Evolutionary conservation across 2,329 filamentous ascomycete genomes (phyloP).

Genomic region (Ceratocystis alfenasii): DNA sequence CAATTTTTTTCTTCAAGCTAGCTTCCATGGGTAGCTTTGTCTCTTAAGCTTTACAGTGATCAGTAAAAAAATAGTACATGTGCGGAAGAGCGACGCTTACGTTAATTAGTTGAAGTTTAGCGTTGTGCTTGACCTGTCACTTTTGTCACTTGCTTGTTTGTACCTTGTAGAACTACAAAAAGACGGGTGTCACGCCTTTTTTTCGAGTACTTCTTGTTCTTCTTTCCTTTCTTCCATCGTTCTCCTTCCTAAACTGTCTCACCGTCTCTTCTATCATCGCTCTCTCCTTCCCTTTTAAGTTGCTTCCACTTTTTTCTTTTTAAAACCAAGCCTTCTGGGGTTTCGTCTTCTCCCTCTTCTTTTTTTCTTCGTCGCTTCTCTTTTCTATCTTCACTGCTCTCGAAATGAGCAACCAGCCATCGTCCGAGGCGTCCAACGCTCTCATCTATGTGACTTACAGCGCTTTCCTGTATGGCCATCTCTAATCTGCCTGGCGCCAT

Average conservation of each 20-base stretch:
- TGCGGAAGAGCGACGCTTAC: neutral
- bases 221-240: neutral
- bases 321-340: neutral
- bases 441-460: conserved; percentile 72
- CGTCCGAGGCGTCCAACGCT: conserved; percentile 66
- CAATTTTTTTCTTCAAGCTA: neutral
- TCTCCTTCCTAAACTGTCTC: neutral
- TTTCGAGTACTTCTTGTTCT: neutral
- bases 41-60: too few species aligned
- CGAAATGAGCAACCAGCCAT: conserved; percentile 49
- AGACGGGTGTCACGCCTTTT: neutral
- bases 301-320: neutral
- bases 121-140: neutral
- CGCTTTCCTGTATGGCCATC: conserved; percentile 54
- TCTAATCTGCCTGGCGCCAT: neutral
- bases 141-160: neutral
- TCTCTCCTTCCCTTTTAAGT: neutral
- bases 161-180: conserved; percentile 7
- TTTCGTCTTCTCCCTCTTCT: conserved; percentile 10
- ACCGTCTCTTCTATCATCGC: neutral
- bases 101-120: neutral
- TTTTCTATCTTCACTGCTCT: neutral
- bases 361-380: conserved; percentile 6
- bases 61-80: too few species aligned
- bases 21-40: neutral